A percentile compares a stretch with the other conserved stretches of the same genome.
Evolutionary conservation across 2,329 filamentous ascomycete genomes (phyloP).

Genomic region (Tolypocladium paradoxum): DNA sequence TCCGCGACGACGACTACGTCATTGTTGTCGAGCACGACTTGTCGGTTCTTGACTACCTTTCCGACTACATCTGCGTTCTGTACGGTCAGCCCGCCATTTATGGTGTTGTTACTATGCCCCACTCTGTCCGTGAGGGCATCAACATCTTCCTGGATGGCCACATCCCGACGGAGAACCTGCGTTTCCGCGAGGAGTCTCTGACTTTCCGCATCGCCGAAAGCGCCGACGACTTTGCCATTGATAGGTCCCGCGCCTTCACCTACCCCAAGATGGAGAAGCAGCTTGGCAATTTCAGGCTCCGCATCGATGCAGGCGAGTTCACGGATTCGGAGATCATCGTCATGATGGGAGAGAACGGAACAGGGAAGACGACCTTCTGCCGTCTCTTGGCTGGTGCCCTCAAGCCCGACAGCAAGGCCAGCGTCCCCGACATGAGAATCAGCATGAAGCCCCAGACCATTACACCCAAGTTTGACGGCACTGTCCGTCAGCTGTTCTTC

Average conservation of each 20-base stretch:
- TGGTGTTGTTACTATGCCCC: conserved; percentile 90
- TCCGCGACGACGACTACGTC: conserved; percentile 84
- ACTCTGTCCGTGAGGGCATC: conserved; percentile 97
- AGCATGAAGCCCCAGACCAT: conserved; percentile 99
- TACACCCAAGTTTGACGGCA: conserved; percentile 94
- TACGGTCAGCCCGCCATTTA: conserved; percentile 95
- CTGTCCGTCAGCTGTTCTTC: conserved; percentile 95
- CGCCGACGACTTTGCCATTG: conserved; percentile 75
- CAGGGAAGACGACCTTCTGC: conserved; percentile 98
- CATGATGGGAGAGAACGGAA: conserved; percentile 99
- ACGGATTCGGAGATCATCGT: conserved; percentile 98
- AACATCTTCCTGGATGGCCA: conserved; percentile 98
- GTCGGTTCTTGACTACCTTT: conserved; percentile 96
- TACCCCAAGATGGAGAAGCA: conserved; percentile 94
- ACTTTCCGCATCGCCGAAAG: conserved; percentile 91
- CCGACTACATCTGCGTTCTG: conserved; percentile 94
- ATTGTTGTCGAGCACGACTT: conserved; percentile 99
- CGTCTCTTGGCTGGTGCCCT: conserved; percentile 86
- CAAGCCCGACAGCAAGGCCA: conserved; percentile 72
- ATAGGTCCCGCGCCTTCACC: conserved; percentile 73
- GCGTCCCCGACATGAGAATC: conserved; percentile 89
- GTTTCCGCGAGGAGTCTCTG: conserved; percentile 93
- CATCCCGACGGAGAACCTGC: conserved; percentile 95
- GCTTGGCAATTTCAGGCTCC: conserved; percentile 76
- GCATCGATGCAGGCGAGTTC: conserved; percentile 73